Evolutionary conservation across 108 stramenopile genomes (phyloP), one percentile per base, ranked within the genome.

Genomic region (Fistulifera solaris): DNA sequence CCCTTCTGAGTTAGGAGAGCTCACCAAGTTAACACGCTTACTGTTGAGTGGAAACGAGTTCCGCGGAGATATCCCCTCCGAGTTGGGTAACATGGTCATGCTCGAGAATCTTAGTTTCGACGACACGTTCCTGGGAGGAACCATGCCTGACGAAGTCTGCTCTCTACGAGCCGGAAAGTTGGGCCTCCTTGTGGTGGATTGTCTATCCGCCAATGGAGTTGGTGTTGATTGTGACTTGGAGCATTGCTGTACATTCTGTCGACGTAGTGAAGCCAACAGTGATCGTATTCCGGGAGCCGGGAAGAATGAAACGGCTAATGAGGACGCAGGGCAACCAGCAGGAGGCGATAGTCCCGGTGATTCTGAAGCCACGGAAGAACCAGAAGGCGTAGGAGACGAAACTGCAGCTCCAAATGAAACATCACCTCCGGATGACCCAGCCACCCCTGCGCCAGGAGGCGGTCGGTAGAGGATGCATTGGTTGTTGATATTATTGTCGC

Each of bases 1-100:
- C 52, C 81, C 81, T 18, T 63, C 74, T 0, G 70, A 66, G 21
- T 58, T 85, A 48, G 79, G 81, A 0, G 50, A 56, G 46, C 54
- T 81, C 18, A 27, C 46, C 10, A 76, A 72, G 40, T 58, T 87
- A 16, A 60, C 54, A 16, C 38, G 38, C 11, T 19, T 76, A 27
- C 50, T 63, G 12, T 52, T 76, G 60, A 66, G 60, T 25, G 55
- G 49, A 15, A 67, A 60, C 31, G 52, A 58, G 51, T 38, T 76
- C 26, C 25, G 44, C 66, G 57, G 79, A 52, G 48, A 56, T 11
- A 52, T 76, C 27, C 74, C 74, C 19, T 41, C 73, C 4, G 59
- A 72, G 19, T 38, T 77, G 23, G 76, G 76, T 24, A 31, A 51
- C 23, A 48, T 77, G 62, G 48, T 26, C 10, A 26, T 17, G 19